These are phyloP conservation scores for Coccomyxa sp. DNA, from an alignment of 139 green algal genomes.

Conservation along the genomic window DNA sequence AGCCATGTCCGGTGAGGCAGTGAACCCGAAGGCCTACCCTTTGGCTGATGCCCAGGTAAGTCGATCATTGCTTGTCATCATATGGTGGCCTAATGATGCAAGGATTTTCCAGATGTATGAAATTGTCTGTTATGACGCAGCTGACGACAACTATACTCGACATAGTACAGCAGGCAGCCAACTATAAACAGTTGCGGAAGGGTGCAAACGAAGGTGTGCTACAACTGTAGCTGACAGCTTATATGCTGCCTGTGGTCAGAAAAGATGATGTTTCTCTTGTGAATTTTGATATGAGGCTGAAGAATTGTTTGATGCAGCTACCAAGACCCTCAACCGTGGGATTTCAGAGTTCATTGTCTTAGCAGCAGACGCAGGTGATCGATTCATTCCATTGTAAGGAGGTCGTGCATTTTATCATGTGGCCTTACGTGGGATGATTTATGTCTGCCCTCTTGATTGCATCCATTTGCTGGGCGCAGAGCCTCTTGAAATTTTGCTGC, in stretches of 20 bases:
- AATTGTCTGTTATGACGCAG: constrained; percentile 30
- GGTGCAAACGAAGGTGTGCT: constrained; percentile 92
- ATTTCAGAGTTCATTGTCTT: constrained; percentile 98
- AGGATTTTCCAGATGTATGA: neutral
- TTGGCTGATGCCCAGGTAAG: constrained; percentile 75
- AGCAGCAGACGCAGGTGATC: constrained; percentile 82
- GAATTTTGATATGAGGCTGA: neutral
- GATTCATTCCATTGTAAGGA: neutral
- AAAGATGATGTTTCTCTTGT: neutral
- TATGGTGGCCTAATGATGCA: neutral
- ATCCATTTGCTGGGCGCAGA: constrained; percentile 32
- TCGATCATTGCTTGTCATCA: neutral
- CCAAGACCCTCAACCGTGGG: constrained; percentile 91
- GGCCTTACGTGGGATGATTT: neutral
- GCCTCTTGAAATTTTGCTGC: constrained; percentile 98
- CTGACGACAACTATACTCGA: constrained; percentile 98
- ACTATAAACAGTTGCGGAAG: constrained; percentile 99
- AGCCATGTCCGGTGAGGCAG: constrained; percentile 69
- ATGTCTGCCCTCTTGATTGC: neutral
- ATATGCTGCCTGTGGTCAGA: neutral
- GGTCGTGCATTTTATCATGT: no score
- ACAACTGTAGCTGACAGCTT: neutral
- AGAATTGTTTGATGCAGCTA: constrained; percentile 49
- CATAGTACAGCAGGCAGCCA: constrained; percentile 96
- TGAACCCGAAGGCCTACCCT: constrained; percentile 99